Evolutionary conservation across 441 rosid species (phyloP), one percentile per base, ranked within the genome.

Genomic region (Erodium texanum): DNA sequence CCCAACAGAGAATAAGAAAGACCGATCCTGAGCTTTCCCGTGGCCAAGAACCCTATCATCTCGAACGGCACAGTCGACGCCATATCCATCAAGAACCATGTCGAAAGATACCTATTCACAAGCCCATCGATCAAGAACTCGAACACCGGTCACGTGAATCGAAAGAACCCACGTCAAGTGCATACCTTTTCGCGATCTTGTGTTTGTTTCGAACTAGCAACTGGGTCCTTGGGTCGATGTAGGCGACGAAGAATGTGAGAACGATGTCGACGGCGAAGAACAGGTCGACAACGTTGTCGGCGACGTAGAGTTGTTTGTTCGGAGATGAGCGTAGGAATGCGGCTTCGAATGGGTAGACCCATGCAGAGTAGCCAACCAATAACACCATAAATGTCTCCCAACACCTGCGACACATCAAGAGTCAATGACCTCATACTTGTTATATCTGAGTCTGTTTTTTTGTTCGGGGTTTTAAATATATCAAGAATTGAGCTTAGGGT

Each of bases 71-170:
- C 67, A 5, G 90, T 88, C 34, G 93, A 88, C 68, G 87, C 90
- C 78, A 86, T 82, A 69, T 88, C 93, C 90, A 88, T 86, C 77
- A 86, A 61, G 70, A 88, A 84, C 89, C 90, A 86, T 1, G 89
- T 79, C 0, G 90, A 82, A 22, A 88, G 74, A 75, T 88, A 88
- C 82, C 93, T 87, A 4, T n/a, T n/a, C n/a, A n/a, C n/a, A n/a
- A n/a, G n/a, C n/a, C n/a, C n/a, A n/a, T n/a, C n/a, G n/a, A n/a
- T n/a, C 36, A 32, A 3, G 3, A 32, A 32, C 36, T 32, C 36
- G 36, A 32, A 32, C n/a, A n/a, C n/a, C n/a, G n/a, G n/a, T n/a
- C n/a, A n/a, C n/a, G n/a, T n/a, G n/a, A n/a, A n/a, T n/a, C n/a
- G n/a, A n/a, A n/a, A n/a, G n/a, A n/a, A n/a, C n/a, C n/a, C n/a